These are phyloP conservation scores for Trichoderma koningiopsis DNA, from an alignment of 2,329 filamentous ascomycete species.

Conservation along the genomic window DNA sequence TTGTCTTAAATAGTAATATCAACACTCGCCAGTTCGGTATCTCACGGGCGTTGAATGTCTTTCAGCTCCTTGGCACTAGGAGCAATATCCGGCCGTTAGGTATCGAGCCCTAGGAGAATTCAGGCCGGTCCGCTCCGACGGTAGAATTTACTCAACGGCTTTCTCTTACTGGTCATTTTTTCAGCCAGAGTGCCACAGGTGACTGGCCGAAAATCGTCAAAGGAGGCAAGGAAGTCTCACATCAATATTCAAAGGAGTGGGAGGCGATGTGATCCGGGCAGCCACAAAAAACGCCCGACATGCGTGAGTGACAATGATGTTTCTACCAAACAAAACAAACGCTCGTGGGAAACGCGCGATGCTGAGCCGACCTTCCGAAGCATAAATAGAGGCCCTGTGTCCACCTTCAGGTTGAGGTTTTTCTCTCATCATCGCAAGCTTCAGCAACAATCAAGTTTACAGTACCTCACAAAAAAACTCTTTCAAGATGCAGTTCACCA, in stretches of 20 bases:
- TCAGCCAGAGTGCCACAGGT: neutral
- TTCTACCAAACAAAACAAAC: neutral
- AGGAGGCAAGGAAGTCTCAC: conserved; percentile 13
- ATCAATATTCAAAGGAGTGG: neutral
- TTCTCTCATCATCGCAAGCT: neutral
- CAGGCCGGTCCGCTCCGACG: neutral
- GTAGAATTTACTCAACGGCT: neutral
- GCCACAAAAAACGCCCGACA: neutral
- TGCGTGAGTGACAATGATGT: neutral
- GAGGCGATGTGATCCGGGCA: neutral
- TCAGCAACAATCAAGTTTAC: neutral
- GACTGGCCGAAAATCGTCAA: neutral
- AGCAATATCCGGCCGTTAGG: neutral
- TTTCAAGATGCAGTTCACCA: conserved; percentile 31
- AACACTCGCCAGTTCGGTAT: neutral
- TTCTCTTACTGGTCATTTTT: neutral
- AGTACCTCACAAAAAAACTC: neutral
- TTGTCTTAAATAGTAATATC: neutral
- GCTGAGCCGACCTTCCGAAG: conserved; percentile 16
- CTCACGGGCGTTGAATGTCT: neutral
- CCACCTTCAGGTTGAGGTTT: neutral
- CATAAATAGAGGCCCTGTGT: conserved; percentile 15
- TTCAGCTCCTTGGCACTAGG: neutral
- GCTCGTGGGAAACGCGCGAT: neutral
- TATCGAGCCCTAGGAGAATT: neutral